phyloP scores from a whole-genome alignment of 345 rosid species.

The Clausena lansium region DNA sequence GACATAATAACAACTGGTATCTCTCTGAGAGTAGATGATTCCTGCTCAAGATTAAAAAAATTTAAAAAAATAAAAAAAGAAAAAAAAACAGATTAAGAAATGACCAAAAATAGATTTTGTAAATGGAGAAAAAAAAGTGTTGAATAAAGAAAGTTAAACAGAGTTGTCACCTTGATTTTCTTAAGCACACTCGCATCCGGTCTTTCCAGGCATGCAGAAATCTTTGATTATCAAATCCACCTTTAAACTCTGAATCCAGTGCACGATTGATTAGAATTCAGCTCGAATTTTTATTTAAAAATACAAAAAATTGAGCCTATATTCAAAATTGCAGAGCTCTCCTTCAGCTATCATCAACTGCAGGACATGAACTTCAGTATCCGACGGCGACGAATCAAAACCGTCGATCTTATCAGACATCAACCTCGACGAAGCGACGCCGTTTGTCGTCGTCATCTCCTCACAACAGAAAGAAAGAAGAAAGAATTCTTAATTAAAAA shows the following conservation, averaged over 20 bases:
- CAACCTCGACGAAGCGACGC: slow-evolving; percentile 41
- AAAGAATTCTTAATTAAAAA: neutral
- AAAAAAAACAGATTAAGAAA: neutral
- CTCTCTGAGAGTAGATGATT: slow-evolving; percentile 64
- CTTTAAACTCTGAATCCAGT: slow-evolving; percentile 54
- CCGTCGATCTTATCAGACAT: slow-evolving; percentile 42
- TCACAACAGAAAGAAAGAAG: neutral
- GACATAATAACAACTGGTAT: slow-evolving; percentile 95
- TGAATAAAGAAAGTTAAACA: neutral
- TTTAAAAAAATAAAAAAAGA: neutral
- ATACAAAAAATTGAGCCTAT: neutral
- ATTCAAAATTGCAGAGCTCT: slow-evolving; percentile 75
- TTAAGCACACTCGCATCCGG: slow-evolving; percentile 90
- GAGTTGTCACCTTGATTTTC: slow-evolving; percentile 64
- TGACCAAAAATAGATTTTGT: too few species aligned
- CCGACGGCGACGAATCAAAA: slow-evolving; percentile 38
- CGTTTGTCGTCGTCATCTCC: slow-evolving; percentile 49
- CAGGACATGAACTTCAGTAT: slow-evolving; percentile 71
- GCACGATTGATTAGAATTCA: neutral
- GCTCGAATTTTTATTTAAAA: neutral
- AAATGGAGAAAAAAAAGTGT: neutral
- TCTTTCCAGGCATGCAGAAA: slow-evolving; percentile 98
- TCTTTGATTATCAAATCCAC: slow-evolving; percentile 89
- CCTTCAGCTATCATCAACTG: slow-evolving; percentile 83
- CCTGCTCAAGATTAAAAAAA: slow-evolving; percentile 37